Base-by-base conservation (phyloP, 106 monocot genomes). In the Vanilla planifolia region DNA sequence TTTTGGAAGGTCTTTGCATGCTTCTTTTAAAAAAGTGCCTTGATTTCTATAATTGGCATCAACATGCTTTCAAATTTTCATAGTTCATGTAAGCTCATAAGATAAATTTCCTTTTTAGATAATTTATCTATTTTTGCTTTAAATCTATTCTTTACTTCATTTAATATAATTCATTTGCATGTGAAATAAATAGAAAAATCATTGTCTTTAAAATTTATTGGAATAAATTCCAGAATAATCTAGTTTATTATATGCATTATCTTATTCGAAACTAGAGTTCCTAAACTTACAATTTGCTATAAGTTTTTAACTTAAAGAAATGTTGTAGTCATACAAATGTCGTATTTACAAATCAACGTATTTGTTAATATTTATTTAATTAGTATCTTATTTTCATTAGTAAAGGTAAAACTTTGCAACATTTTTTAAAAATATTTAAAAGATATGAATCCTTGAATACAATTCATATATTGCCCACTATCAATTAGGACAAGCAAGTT, bases 401-500 rank as follows among this genome's bases (percentile, higher is more conserved):
- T 22, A 4, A 8, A 17, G 1, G 11, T 40, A 22, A 23, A 9
- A 39, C 11, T 36, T 22, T 60, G 40, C 6, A 39, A 23, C 0
- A 22, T 60, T 60, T 60, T 60, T 41, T 60, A 36, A 13, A 60
- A 60, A 25, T 60, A 44, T 52, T 26, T 52, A 21, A 13, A 52
- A 52, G 52, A 22, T 23, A 22, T 28, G 4, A 52, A 1, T 26
- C 52, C 52, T 52, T 52, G 3, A 44, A 44, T 44, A 13, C 16
- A 44, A 44, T 7, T 44, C 16, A 44, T 44, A 44, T 44, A 16
- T 44, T 13, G 16, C 17, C 44, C 44, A 44, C 17, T n/a, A 2
- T 44, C 44, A 16, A 13, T 17, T 9, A 44, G 16, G 11, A 13
- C 4, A 44, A 44, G 14, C 3, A 44, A 13, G 4, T 44, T 44